Conservation (phyloP, 1,284 basidiomycete species). For the Pterulicium gracile region DNA sequence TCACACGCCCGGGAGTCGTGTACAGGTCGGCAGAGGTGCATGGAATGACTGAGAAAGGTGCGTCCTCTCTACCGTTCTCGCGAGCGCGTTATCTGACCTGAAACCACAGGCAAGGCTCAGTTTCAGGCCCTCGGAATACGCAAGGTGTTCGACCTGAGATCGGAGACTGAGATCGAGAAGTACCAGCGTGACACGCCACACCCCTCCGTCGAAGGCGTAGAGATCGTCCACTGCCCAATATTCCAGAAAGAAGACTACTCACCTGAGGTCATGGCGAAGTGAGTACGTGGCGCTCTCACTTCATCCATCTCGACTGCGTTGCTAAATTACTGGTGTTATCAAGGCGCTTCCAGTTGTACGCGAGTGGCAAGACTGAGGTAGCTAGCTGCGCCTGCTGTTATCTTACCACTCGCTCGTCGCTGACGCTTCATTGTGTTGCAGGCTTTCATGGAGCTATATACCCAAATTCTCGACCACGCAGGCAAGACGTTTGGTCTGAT, state of each 20-base stretch:
- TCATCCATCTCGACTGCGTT: not conserved
- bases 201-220: conserved; percentile 50
- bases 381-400: conserved; percentile 6
- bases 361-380: conserved; percentile 70
- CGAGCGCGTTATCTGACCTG: not conserved
- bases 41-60: conserved; percentile 54
- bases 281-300: conserved; percentile 29
- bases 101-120: conserved; percentile 39
- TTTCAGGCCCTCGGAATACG: conserved; percentile 51
- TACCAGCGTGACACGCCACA: conserved; percentile 45
- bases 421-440: conserved; percentile 17
- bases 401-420: not conserved
- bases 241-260: conserved; percentile 69
- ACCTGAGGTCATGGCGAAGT: conserved; percentile 74
- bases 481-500: conserved; percentile 53
- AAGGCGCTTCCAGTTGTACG: conserved; percentile 67
- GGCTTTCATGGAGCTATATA: conserved; percentile 73
- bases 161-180: conserved; percentile 65
- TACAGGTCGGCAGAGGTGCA: conserved; percentile 65
- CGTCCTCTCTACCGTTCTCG: conserved; percentile 7
- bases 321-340: conserved; percentile 12
- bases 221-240: conserved; percentile 49
- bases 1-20: conserved; percentile 44
- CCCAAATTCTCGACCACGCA: conserved; percentile 67
- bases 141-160: conserved; percentile 63